Evolutionary conservation across 129 eudicot genomes (phyloP).

Genomic region (Chrysanthemum lavandulifolium): DNA sequence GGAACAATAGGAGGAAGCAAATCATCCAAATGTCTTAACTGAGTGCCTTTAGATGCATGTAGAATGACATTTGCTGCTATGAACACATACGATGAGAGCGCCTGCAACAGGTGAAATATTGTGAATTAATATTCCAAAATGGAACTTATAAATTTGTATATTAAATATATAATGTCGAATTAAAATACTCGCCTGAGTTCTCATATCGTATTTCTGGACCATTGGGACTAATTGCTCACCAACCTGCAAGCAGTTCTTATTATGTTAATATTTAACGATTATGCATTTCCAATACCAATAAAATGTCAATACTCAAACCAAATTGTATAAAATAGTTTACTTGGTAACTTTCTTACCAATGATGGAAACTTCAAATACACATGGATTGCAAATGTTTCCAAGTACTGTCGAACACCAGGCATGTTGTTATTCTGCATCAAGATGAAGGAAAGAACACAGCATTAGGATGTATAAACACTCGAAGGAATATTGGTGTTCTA

Average conservation of each 20-base stretch:
- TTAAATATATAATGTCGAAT: not conserved
- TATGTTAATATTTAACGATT: not conserved
- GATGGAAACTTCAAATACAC: constrained; percentile 76
- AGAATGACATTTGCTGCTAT: constrained; percentile 93
- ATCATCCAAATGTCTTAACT: constrained; percentile 60
- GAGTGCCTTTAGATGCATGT: constrained; percentile 52
- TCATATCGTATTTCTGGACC: constrained; percentile 69
- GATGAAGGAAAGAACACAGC: constrained; percentile 26
- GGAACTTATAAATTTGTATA: not conserved
- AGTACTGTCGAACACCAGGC: constrained; percentile 96
- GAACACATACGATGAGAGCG: constrained; percentile 89
- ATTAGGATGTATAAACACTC: constrained; percentile 16
- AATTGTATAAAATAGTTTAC: too few relatives aligned
- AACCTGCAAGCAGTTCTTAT: constrained; percentile 43
- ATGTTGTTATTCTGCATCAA: constrained; percentile 79
- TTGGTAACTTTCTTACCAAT: constrained; percentile 42
- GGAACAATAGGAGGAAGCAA: constrained; percentile 92
- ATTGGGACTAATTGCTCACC: constrained; percentile 65
- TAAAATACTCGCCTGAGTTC: constrained; percentile 67
- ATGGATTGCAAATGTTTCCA: constrained; percentile 85
- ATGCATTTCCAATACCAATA: not conserved
- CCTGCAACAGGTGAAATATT: constrained; percentile 47
- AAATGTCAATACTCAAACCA: too few relatives aligned
- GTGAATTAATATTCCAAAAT: not conserved
- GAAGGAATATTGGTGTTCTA: not conserved